Evolutionary conservation across 2,329 filamentous ascomycete species (phyloP).

Genomic region (Stemphylium lycopersici): DNA sequence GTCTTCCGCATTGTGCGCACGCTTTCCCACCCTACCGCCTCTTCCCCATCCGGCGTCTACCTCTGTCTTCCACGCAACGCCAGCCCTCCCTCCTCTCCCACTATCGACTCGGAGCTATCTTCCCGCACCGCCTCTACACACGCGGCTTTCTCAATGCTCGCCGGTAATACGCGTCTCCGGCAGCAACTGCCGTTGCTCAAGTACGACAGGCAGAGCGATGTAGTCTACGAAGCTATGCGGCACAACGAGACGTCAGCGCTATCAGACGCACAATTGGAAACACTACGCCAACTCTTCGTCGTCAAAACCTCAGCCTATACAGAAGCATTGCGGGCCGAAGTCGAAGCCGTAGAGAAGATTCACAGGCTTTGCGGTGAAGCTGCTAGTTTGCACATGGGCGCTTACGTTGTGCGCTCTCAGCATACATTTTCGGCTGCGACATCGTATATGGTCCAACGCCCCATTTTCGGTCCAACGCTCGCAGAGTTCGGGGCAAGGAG

Average conservation of each 20-base stretch:
- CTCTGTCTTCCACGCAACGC: conserved; percentile 16
- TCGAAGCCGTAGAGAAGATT: neutral
- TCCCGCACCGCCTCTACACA: neutral
- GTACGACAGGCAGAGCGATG: neutral
- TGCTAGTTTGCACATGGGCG: conserved; percentile 1
- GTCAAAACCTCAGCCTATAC: conserved; percentile 1
- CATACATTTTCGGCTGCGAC: neutral
- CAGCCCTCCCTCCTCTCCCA: neutral
- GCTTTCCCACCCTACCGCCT: neutral
- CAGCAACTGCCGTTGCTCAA: conserved; percentile 4
- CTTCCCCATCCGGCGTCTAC: neutral
- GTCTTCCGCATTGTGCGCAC: conserved; percentile 14
- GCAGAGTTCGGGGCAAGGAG: conserved; percentile 8
- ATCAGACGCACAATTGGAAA: neutral
- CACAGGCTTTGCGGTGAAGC: neutral
- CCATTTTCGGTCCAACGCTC: conserved; percentile 19
- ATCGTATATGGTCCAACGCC: conserved; percentile 12
- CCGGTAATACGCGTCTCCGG: neutral
- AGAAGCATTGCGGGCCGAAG: neutral
- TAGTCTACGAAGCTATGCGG: neutral
- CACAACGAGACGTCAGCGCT: neutral
- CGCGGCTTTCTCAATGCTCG: neutral
- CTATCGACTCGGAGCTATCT: neutral
- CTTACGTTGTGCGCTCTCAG: conserved; percentile 2
- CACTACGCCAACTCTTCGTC: conserved; percentile 5